These are phyloP conservation scores for Saccharomyces hybrid DNA, from an alignment of 1,139 yeast genomes.

Conservation along the genomic window DNA sequence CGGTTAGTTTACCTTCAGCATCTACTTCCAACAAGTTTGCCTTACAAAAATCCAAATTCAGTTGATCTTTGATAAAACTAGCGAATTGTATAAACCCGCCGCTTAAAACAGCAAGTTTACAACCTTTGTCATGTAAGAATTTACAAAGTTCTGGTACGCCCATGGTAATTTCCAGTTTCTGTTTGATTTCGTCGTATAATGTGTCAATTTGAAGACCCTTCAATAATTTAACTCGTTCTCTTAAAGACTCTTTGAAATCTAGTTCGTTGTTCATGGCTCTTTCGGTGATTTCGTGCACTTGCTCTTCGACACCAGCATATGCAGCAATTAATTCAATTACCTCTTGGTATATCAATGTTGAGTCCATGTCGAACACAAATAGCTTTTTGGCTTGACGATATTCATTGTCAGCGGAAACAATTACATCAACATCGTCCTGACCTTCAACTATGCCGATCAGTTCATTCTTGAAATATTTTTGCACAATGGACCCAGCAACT, in stretches of 20 bases:
- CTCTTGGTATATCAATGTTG: constrained; percentile 91
- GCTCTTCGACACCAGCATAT: constrained; percentile 64
- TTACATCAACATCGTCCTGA: constrained; percentile 36
- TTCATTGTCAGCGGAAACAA: constrained; percentile 39
- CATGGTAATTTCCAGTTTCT: constrained; percentile 62
- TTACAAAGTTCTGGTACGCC: constrained; percentile 72
- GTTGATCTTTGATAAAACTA: constrained; percentile 53
- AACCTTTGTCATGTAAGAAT: constrained; percentile 54
- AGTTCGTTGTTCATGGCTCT: constrained; percentile 97
- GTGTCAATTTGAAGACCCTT: constrained; percentile 68
- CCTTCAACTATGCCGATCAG: constrained; percentile 4
- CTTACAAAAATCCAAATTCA: constrained; percentile 77
- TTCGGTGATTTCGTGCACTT: constrained; percentile 78
- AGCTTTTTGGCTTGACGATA: constrained; percentile 50
- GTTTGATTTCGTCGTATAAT: constrained; percentile 74
- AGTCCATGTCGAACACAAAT: constrained; percentile 95
- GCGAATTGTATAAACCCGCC: constrained; percentile 96
- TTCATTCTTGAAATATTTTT: constrained; percentile 4
- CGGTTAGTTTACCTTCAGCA: constrained; percentile 42
- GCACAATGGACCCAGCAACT: constrained; percentile 2
- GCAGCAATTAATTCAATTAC: constrained; percentile 94
- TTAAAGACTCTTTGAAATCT: constrained; percentile 78
- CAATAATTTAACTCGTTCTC: constrained; percentile 64
- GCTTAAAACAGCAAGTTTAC: constrained; percentile 76
- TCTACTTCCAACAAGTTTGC: constrained; percentile 69